phyloP scores from a whole-genome alignment of 306 rosid species.

The Prunus mume region DNA sequence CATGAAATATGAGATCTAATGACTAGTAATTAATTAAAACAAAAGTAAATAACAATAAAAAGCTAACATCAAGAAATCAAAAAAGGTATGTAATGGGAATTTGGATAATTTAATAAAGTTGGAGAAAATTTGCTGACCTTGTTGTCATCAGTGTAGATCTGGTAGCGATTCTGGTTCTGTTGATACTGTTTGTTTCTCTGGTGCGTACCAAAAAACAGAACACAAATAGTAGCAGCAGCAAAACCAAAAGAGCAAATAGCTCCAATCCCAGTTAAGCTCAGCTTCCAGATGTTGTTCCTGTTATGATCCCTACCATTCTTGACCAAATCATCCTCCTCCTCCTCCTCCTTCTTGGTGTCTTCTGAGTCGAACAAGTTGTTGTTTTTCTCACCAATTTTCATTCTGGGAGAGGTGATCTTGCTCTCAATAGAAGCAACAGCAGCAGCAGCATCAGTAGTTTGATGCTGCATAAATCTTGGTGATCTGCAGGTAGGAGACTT shows the following conservation, averaged over 20 bases:
- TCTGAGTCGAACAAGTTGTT: conserved; percentile 19
- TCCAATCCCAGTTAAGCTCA: conserved; percentile 74
- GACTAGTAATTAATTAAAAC: too few species aligned
- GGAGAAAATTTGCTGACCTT: conserved; percentile 47
- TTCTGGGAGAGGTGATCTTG: conserved; percentile 42
- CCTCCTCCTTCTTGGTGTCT: conserved; percentile 4
- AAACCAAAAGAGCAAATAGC: conserved; percentile 86
- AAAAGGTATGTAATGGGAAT: neutral
- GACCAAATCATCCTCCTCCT: conserved; percentile 16
- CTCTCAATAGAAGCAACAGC: conserved; percentile 27
- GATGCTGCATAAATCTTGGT: conserved; percentile 24
- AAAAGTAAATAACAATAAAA: neutral
- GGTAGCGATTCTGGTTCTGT: conserved; percentile 52
- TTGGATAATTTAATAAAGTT: too few species aligned
- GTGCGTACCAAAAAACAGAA: conserved; percentile 54
- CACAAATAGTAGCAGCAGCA: conserved; percentile 80
- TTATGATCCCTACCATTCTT: conserved; percentile 16
- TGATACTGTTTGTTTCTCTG: conserved; percentile 38
- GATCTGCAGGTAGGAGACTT: conserved; percentile 44
- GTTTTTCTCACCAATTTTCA: conserved; percentile 25
- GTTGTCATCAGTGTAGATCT: conserved; percentile 62
- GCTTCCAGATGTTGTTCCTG: conserved; percentile 53
- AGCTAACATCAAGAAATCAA: neutral
- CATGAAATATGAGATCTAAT: too few species aligned
- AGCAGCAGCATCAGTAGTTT: conserved; percentile 27